Evolutionary conservation across 176 grass and related monocot species (phyloP), one percentile per base, ranked within the genome.

Genomic region (Aegilops tauschii): DNA sequence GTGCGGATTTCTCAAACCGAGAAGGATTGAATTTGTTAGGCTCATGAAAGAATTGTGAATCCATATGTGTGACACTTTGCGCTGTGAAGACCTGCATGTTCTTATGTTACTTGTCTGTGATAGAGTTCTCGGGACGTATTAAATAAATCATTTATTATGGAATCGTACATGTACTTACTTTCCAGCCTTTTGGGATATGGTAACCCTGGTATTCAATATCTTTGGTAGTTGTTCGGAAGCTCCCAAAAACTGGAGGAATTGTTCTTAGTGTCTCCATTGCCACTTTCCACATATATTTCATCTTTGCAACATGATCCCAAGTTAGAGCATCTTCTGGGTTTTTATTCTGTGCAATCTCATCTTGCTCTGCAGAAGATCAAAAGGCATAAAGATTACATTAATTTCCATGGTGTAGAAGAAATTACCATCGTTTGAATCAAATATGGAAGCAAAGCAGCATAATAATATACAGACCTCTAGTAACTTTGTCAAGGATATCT

Each of bases 201-300:
- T 89, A 86, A 0, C 86, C 83, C 12, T 89, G 72, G 17, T 79
- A 92, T 61, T 86, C 20, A 1, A 88, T 54, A 18, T 92, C 90
- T 85, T 74, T 82, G 13, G 76, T 62, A 20, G 73, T 66, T 21
- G 50, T 89, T 61, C 90, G 9, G 11, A 92, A 92, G 83, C 73
- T 89, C 12, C 90, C 90, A 50, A 86, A 92, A 1, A 92, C 34
- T 0, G 90, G 83, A 61, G 86, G 90, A 44, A 89, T 50, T 52
- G n/a, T 83, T 29, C 90, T 56, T 4, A 86, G 79, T 8, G 86
- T 83, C 83, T 92, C 90, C 79, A 92, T 73, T 44, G 83, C 86
- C 1, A 82, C 77, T 37, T 59, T 80, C 90, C 90, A 92, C 62
- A 79, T 92, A 27, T 86, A 82, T 45, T 83, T 92, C 90, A 92